These are phyloP conservation scores for Xerocomus spinulosus DNA, from an alignment of 768 basidiomycete genomes.

Conservation along the genomic window DNA sequence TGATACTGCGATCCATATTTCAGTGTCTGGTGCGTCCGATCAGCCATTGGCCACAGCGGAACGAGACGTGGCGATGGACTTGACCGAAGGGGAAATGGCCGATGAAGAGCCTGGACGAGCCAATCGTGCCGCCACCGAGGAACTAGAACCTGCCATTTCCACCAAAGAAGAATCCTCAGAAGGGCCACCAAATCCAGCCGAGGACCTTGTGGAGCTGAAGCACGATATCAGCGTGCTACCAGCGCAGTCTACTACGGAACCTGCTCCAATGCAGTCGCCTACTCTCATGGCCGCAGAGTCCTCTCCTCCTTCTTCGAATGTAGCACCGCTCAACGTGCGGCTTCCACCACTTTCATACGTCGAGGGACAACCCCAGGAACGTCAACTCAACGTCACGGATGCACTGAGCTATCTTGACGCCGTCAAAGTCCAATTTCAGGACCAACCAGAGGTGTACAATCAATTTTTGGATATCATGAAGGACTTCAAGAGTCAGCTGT, in stretches of 20 bases:
- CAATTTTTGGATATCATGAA: constrained; percentile 68
- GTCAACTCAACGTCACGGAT: constrained; percentile 58
- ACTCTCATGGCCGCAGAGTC: constrained; percentile 11
- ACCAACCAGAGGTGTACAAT: constrained; percentile 61
- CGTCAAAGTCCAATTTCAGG: constrained; percentile 57
- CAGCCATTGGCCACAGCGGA: constrained; percentile 19
- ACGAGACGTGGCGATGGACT: constrained; percentile 24
- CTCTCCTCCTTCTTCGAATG: constrained; percentile 5
- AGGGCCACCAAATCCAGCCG: constrained; percentile 4
- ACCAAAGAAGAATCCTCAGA: constrained; percentile 7
- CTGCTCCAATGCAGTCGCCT: constrained; percentile 8
- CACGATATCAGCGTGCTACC: constrained; percentile 27
- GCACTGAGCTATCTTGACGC: constrained; percentile 61
- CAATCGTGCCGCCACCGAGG: constrained; percentile 6
- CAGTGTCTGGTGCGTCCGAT: constrained; percentile 16
- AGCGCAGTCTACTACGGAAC: constrained; percentile 8
- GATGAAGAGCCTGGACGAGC: constrained; percentile 10
- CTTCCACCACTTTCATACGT: constrained; percentile 21
- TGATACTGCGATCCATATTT: background rate
- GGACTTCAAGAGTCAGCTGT: constrained; percentile 67
- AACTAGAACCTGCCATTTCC: background rate
- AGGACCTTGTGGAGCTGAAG: constrained; percentile 13
- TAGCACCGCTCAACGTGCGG: constrained; percentile 3
- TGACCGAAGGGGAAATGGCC: constrained; percentile 14
- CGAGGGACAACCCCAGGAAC: constrained; percentile 29